Conservation (phyloP, 495 filamentous ascomycete genomes). For the Pseudomonodictys pantanalensis region DNA sequence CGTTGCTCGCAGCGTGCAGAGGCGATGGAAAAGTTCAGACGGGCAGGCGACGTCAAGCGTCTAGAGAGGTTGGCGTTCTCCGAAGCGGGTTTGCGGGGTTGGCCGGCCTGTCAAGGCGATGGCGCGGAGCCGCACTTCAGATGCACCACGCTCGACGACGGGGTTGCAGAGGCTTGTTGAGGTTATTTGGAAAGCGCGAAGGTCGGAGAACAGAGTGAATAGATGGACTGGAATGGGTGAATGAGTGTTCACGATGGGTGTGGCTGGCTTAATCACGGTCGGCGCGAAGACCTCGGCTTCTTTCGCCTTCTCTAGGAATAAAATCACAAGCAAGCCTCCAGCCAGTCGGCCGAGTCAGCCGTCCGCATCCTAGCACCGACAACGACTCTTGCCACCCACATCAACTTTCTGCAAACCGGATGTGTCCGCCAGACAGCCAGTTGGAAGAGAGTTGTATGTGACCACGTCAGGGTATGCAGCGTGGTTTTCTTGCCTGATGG, state of each 20-base stretch:
- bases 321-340: not conserved
- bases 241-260: not conserved
- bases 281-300: not conserved
- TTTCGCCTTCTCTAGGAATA: not conserved
- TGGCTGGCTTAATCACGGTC: not conserved
- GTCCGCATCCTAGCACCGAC: not conserved
- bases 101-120: constrained; percentile 13
- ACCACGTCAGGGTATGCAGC: no score
- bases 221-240: not conserved
- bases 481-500: no score
- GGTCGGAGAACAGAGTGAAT: not conserved
- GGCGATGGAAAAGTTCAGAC: not conserved
- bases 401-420: no score
- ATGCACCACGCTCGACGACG: not conserved
- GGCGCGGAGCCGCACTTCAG: not conserved
- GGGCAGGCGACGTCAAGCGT: constrained; percentile 8
- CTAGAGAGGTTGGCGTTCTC: constrained; percentile 14
- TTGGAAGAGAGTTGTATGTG: no score
- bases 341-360: not conserved
- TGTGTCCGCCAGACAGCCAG: no score
- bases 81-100: constrained; percentile 24
- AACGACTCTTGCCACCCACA: no score
- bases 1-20: not conserved
- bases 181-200: not conserved
- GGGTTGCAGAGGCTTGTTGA: not conserved